phyloP scores from a whole-genome alignment of 371 early-diverging fungal genomes.

The Globomyces sp. region DNA sequence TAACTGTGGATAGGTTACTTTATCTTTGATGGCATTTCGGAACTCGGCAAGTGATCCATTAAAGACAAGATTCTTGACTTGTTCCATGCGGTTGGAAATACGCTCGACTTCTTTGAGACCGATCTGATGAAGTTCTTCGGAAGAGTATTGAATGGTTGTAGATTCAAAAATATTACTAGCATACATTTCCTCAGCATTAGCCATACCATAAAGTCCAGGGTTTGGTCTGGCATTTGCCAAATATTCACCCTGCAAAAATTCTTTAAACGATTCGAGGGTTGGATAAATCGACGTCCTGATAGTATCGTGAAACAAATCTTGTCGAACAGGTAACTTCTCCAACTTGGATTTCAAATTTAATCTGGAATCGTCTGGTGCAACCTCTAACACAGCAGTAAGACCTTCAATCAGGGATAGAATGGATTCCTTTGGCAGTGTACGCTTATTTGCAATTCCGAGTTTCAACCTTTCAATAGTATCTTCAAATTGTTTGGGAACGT shows the following conservation, averaged over 20 bases:
- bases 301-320: conserved; percentile 20
- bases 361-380: conserved; percentile 16
- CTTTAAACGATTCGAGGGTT: conserved; percentile 22
- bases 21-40: conserved; percentile 26
- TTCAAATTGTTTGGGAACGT: conserved; percentile 20
- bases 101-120: conserved; percentile 34
- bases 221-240: conserved; percentile 29
- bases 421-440: conserved; percentile 28
- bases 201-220: conserved; percentile 38
- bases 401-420: conserved; percentile 30
- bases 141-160: conserved; percentile 30
- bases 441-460: conserved; percentile 22
- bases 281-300: conserved; percentile 28
- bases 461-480: conserved; percentile 27
- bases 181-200: conserved; percentile 30
- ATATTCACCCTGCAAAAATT: conserved; percentile 41
- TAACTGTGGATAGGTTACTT: conserved; percentile 29
- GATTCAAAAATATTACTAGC: conserved; percentile 24
- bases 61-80: conserved; percentile 29
- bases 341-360: conserved; percentile 21
- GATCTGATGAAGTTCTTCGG: conserved; percentile 38
- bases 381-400: conserved; percentile 10
- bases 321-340: conserved; percentile 24
- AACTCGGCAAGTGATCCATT: conserved; percentile 34
- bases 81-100: conserved; percentile 29